A percentile compares a stretch with the other conserved stretches of the same genome.
Evolutionary conservation across 2,329 filamentous ascomycete species (phyloP).

Genomic region (Pestalotiopsis sp.): DNA sequence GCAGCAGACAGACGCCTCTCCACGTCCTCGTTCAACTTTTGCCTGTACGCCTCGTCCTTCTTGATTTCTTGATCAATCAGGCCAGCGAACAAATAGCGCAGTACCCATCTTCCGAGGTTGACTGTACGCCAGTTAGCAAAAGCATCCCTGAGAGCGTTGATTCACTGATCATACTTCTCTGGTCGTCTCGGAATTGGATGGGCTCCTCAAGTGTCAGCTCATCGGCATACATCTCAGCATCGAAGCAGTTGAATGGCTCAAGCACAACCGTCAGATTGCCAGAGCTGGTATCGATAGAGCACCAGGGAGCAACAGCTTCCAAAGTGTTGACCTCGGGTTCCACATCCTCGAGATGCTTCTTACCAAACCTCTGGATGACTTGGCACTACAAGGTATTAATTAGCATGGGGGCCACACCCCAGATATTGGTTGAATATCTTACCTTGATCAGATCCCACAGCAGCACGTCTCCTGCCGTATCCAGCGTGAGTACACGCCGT

Average conservation of each 20-base stretch:
- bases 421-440: conserved; percentile 25
- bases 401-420: background rate
- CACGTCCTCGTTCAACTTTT: conserved; percentile 64
- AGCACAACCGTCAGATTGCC: conserved; percentile 88
- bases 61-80: conserved; percentile 89
- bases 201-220: conserved; percentile 75
- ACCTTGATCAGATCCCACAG: conserved; percentile 93
- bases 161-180: conserved; percentile 69
- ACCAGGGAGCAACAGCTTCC: conserved; percentile 94
- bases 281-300: conserved; percentile 89
- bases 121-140: conserved; percentile 54
- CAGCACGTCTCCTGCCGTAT: conserved; percentile 92
- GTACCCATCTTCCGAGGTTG: conserved; percentile 94
- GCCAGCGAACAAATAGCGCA: conserved; percentile 88
- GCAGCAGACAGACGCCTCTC: conserved; percentile 61
- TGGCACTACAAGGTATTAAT: conserved; percentile 63
- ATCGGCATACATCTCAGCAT: conserved; percentile 96
- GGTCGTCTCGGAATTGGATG: conserved; percentile 87
- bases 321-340: conserved; percentile 82
- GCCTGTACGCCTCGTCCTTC: conserved; percentile 75
- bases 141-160: background rate
- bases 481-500: conserved; percentile 83
- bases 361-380: conserved; percentile 89
- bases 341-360: conserved; percentile 91
- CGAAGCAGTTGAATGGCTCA: conserved; percentile 95